Evolutionary conservation across 768 basidiomycete genomes (phyloP).

Genomic region (Lactarius quietus): DNA sequence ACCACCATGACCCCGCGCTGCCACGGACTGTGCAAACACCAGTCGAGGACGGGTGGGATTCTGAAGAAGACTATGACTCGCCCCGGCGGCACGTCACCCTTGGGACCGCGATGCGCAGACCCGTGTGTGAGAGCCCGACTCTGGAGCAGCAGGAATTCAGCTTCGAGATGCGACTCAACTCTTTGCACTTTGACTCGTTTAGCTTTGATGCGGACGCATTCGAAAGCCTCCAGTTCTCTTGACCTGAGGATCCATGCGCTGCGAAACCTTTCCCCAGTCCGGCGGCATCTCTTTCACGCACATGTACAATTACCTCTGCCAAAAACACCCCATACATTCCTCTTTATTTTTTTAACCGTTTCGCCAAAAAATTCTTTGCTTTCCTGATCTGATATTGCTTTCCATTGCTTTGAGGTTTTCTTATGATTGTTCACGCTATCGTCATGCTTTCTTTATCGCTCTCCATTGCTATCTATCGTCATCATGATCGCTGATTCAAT

Average conservation of each 20-base stretch:
- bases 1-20: background rate
- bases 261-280: constrained; percentile 4
- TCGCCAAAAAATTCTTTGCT: constrained; percentile 11
- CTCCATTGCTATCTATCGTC: background rate
- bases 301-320: constrained; percentile 20
- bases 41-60: constrained; percentile 20
- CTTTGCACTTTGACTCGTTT: constrained; percentile 67
- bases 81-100: constrained; percentile 14
- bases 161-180: constrained; percentile 66
- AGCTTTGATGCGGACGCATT: constrained; percentile 65
- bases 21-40: constrained; percentile 9
- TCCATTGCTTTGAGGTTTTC: constrained; percentile 1
- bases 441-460: constrained; percentile 7
- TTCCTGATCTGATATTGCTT: constrained; percentile 2
- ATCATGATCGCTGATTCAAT: background rate
- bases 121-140: background rate
- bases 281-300: constrained; percentile 1
- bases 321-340: constrained; percentile 9
- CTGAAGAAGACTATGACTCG: constrained; percentile 21
- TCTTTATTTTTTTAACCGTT: background rate
- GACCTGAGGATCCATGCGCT: background rate
- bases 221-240: constrained; percentile 28
- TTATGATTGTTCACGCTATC: constrained; percentile 14
- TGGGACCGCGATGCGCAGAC: background rate
- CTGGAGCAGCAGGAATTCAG: constrained; percentile 38